phyloP scores from a whole-genome alignment of 768 basidiomycete species.

The Pulveroboletus ravenelii region DNA sequence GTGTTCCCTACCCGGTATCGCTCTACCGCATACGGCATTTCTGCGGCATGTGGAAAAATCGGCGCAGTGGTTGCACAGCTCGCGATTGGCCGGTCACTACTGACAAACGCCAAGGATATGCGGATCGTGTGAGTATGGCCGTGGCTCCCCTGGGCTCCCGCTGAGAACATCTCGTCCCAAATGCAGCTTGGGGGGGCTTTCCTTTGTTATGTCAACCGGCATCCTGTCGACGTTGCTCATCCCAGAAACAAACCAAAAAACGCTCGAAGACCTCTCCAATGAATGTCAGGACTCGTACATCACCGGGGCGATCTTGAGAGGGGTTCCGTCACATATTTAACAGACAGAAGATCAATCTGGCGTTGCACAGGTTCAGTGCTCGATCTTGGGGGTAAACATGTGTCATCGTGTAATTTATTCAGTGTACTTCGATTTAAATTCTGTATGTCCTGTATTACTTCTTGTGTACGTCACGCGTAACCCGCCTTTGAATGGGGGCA shows the following conservation, averaged over 20 bases:
- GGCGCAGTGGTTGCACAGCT: constrained; percentile 80
- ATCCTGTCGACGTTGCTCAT: constrained; percentile 75
- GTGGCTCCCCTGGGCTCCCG: neutral
- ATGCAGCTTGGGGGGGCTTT: constrained; percentile 65
- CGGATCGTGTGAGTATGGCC: constrained; percentile 55
- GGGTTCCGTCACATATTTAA: constrained; percentile 10
- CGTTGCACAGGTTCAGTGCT: neutral
- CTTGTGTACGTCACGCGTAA: neutral
- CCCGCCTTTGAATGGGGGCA: neutral
- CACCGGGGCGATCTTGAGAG: constrained; percentile 11
- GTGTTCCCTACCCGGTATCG: constrained; percentile 75
- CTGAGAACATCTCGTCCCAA: neutral
- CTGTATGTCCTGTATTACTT: neutral
- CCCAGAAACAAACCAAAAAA: constrained; percentile 68
- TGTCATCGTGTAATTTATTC: neutral
- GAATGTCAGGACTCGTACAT: constrained; percentile 66
- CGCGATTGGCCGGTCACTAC: constrained; percentile 60
- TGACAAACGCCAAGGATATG: constrained; percentile 49
- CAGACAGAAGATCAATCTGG: neutral
- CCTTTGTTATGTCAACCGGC: constrained; percentile 82
- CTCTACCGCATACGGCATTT: constrained; percentile 71
- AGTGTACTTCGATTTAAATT: neutral
- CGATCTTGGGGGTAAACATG: neutral
- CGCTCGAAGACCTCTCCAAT: constrained; percentile 69
- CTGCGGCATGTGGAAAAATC: constrained; percentile 66